A percentile compares a stretch with the other conserved stretches of the same genome.
phyloP scores from a whole-genome alignment of 1,139 yeast genomes.

The Geotrichum candidum region DNA sequence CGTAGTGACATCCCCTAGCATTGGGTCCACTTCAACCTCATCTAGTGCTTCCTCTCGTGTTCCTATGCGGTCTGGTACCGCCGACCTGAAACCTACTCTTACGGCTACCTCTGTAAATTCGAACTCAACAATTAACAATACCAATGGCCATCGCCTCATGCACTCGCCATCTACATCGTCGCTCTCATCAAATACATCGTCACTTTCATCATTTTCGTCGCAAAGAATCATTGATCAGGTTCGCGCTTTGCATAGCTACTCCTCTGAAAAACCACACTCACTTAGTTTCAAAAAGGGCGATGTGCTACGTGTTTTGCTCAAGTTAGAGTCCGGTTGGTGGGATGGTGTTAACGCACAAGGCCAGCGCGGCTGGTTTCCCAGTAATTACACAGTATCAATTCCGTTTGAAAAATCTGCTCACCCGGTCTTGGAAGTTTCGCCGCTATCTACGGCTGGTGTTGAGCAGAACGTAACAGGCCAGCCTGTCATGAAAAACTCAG shows the following conservation, averaged over 20 bases:
- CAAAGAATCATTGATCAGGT: conserved; percentile 21
- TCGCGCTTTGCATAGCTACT: conserved; percentile 55
- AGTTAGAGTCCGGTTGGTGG: conserved; percentile 39
- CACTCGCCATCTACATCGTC: conserved; percentile 4
- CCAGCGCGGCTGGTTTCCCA: conserved; percentile 36
- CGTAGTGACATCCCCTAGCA: not conserved
- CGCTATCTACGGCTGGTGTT: not conserved
- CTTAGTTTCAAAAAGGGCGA: conserved; percentile 57
- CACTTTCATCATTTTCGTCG: conserved; percentile 3
- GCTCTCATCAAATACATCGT: not conserved
- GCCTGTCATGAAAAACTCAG: not conserved
- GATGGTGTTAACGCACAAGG: conserved; percentile 29
- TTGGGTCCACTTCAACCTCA: not conserved
- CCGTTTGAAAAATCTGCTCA: not conserved
- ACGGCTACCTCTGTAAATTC: not conserved
- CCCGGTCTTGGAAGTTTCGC: not conserved
- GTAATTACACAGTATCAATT: conserved; percentile 24
- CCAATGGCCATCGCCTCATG: not conserved
- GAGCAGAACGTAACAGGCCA: not conserved
- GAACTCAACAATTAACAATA: not conserved
- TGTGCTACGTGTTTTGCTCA: conserved; percentile 53
- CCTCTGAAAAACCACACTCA: conserved; percentile 62
- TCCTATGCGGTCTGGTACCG: not conserved
- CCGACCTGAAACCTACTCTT: not conserved
- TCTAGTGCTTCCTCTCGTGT: not conserved